Percentiles rank a stretch among this genome's conserved stretches.
Conservation (phyloP, 129 eudicot species). For the Centaurea solstitialis region DNA sequence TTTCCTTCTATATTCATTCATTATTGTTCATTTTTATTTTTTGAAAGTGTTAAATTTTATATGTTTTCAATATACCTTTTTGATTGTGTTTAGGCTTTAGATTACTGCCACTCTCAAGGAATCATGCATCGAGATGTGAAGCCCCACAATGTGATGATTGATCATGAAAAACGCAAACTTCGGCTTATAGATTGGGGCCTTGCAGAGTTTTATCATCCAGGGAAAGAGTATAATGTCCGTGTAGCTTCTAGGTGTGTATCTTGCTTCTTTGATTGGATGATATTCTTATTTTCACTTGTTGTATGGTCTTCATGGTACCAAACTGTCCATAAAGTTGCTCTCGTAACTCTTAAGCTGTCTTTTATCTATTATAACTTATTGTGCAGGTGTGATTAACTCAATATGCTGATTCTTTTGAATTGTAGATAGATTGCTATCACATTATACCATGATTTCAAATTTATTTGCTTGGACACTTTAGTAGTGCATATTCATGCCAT, state of each 20-base stretch:
- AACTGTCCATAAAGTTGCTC: background rate
- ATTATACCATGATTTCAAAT: conserved; percentile 1
- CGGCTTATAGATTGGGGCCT: conserved; percentile 96
- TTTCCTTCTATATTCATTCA: background rate
- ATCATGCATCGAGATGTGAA: conserved; percentile 95
- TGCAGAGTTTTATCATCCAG: conserved; percentile 91
- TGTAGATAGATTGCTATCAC: background rate
- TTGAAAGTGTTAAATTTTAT: background rate
- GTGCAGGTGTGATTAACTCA: background rate
- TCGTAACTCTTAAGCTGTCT: background rate
- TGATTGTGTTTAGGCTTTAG: conserved; percentile 64
- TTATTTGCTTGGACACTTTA: background rate
- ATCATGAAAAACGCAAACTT: conserved; percentile 88
- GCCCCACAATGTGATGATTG: conserved; percentile 95
- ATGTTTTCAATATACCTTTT: background rate
- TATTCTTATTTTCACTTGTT: background rate
- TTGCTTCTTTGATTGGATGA: background rate
- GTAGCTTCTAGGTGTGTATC: conserved; percentile 81
- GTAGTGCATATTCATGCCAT: background rate
- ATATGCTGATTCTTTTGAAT: background rate
- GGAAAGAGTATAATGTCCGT: conserved; percentile 88
- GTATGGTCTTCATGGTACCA: background rate
- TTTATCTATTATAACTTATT: background rate
- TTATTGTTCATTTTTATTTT: background rate
- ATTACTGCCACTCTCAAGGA: conserved; percentile 91